These are phyloP conservation scores for Ceratocystis albifundus DNA, from an alignment of 2,329 filamentous ascomycete species.

Conservation along the genomic window DNA sequence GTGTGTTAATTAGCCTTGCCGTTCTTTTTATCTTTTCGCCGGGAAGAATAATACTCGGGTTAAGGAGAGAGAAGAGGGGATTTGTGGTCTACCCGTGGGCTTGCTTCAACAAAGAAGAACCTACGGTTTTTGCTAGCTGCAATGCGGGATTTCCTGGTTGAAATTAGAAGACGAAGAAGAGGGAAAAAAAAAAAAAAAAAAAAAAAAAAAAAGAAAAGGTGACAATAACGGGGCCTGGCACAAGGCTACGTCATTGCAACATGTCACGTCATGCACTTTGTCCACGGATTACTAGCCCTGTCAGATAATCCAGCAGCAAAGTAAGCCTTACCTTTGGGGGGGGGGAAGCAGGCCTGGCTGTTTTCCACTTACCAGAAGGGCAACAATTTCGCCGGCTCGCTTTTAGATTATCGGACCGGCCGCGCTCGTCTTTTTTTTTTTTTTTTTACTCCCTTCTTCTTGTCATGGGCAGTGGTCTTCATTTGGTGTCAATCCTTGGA, in stretches of 20 bases:
- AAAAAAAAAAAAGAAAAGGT: not conserved
- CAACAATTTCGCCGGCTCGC: not conserved
- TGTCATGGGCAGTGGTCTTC: not conserved
- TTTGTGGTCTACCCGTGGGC: constrained; percentile 1
- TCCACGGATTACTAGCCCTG: constrained; percentile 2
- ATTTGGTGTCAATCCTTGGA: not conserved
- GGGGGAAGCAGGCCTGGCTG: not conserved
- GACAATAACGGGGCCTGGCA: not conserved
- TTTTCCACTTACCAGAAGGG: not conserved
- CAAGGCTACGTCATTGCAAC: constrained; percentile 1
- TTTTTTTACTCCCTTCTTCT: no score
- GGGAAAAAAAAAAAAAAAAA: not conserved
- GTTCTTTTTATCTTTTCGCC: not conserved
- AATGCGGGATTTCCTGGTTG: not conserved
- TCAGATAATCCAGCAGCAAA: not conserved
- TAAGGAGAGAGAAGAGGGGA: not conserved
- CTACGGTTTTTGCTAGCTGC: not conserved
- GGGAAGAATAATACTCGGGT: not conserved
- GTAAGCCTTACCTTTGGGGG: not conserved
- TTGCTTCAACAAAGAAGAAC: not conserved
- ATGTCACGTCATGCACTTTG: constrained; percentile 11
- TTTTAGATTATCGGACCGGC: not conserved
- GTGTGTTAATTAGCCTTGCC: no score
- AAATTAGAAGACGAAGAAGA: not conserved
- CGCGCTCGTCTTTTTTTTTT: not conserved